These are phyloP conservation scores for Fusarium cyanostomum DNA, from an alignment of 2,329 filamentous ascomycete genomes.

Conservation along the genomic window DNA sequence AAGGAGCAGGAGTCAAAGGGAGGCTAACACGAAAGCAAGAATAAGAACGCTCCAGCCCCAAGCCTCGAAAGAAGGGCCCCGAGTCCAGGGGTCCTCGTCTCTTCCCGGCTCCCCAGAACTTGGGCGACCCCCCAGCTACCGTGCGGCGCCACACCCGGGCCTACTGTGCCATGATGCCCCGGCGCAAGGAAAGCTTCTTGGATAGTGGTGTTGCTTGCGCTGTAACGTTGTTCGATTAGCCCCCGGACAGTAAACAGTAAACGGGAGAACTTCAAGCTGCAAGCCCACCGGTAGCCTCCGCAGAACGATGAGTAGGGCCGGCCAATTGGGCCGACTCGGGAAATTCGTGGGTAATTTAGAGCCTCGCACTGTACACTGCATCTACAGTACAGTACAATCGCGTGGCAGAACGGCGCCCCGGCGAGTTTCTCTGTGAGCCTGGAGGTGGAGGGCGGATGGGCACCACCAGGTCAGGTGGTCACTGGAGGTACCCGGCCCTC, in stretches of 20 bases:
- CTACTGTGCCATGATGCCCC: slow-evolving; percentile 25
- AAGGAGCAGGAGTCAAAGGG: slow-evolving; percentile 9
- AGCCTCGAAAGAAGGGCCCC: slow-evolving; percentile 11
- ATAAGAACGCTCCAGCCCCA: slow-evolving; percentile 35
- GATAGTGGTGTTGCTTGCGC: slow-evolving; percentile 1
- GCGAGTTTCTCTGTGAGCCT: slow-evolving; percentile 16
- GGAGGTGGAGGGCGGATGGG: slow-evolving; percentile 21
- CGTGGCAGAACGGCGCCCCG: slow-evolving; percentile 18
- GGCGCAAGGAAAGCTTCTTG: slow-evolving; percentile 7
- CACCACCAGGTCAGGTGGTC: slow-evolving; percentile 35
- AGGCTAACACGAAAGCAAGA: slow-evolving; percentile 12
- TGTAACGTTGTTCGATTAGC: slow-evolving; percentile 26
- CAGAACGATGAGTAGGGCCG: slow-evolving; percentile 36
- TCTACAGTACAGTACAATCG: neutral
- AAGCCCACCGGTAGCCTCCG: slow-evolving; percentile 26
- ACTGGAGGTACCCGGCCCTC: slow-evolving; percentile 23
- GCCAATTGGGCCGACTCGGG: slow-evolving; percentile 42
- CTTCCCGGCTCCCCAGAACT: neutral
- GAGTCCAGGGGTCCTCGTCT: slow-evolving; percentile 13
- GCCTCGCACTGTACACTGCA: slow-evolving; percentile 31
- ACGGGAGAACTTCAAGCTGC: slow-evolving; percentile 21
- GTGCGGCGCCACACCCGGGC: slow-evolving; percentile 16
- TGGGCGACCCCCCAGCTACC: slow-evolving; percentile 6
- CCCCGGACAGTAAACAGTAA: slow-evolving; percentile 1
- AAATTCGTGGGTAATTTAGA: slow-evolving; percentile 10